Base-by-base conservation (phyloP, 2,329 filamentous ascomycete species). In the Penicillium sp. region DNA sequence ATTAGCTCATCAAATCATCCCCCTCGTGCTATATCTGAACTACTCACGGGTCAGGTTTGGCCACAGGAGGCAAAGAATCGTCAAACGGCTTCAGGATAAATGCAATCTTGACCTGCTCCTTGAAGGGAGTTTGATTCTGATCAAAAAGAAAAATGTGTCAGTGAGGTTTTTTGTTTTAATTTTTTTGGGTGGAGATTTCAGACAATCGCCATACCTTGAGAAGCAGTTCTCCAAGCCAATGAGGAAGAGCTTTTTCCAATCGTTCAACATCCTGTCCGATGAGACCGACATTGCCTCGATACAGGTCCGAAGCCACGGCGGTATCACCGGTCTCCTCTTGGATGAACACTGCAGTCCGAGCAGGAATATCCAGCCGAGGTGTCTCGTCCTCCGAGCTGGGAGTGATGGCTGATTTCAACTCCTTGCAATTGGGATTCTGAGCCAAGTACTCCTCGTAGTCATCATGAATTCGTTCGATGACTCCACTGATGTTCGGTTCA, bases 41-140 rank as follows among this genome's bases (percentile, higher is more conserved):
- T 35, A 13, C 72, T 62, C 73, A 81, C 78, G 76, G 85, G 63
- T 95, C 90, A 4, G 82, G 70, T 26, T 83, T 80, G 29, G 85
- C 81, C 43, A 96, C 85, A 46, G 78, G 79, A 0, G 90, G 89
- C 44, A 97, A 73, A 26, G 78, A 72, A 56, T 88, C 84, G 59
- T 87, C 78, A 72, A 81, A 90, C 0, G 93, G 90, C 58, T 93
- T 82, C 25, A 98, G 76, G 12, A 95, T 80, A 63, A 98, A 98
- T 4, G 88, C 90, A n/a, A 97, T 84, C 76, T 98, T 98, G 58
- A 91, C 82, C 1, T 90, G 84, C n/a, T 97, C 93, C 72, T 97
- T 97, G 50, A 78, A 71, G 0, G 90, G 88, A 8, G 88, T 81
- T 64, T 82, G 79, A 65, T 96, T 96, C 75, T 89, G 32, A 2